Evolutionary conservation across 768 basidiomycete species (phyloP), one percentile per base, ranked within the genome.

Genomic region (Tylopilus plumbeoviolaceoides): DNA sequence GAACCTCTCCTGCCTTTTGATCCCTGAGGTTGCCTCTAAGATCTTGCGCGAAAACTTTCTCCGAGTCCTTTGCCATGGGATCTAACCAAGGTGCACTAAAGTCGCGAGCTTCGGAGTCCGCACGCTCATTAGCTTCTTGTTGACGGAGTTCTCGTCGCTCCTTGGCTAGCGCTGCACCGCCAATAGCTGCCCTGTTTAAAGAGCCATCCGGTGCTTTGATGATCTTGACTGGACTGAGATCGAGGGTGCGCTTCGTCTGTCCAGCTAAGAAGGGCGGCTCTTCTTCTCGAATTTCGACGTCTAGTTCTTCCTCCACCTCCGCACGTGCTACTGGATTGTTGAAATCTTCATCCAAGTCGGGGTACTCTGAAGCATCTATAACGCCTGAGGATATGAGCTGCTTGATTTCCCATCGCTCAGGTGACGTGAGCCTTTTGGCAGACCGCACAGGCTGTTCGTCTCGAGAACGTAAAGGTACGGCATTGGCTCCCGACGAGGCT

Each of bases 391-490:
- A 90, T 50, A 98, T 97, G 51, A 99, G 82, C 68, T 98, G 97
- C 70, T 98, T 98, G 71, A 99, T 95, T 74, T 99, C 97, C 94
- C 97, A 99, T 27, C 97, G 84, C 70, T 99, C 97, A 1, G 97
- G 97, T 7, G 91, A 94, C 1, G 95, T 95, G 52, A 98, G 74
- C 15, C 95, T 82, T 64, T 93, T 94, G 0, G 93, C 91, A 3
- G 88, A 90, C 30, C 85, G 82, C 15, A 84, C 78, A 42, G 63
- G 75, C 72, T 58, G 78, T 56, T 67, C 72, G 66, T 67, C 80
- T 67, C 59, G 80, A 62, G 64, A 80, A 69, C 75, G 77, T 15
- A 98, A 75, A 2, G 95, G 91, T 20, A 95, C 76, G 15, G 93
- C 82, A 61, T 99, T 99, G 28, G 92, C 82, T 23, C 95, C 94